A percentile compares a stretch with the other conserved stretches of the same genome.
Conservation (phyloP, 148 eudicot genomes). For the Agrostemma githago region DNA sequence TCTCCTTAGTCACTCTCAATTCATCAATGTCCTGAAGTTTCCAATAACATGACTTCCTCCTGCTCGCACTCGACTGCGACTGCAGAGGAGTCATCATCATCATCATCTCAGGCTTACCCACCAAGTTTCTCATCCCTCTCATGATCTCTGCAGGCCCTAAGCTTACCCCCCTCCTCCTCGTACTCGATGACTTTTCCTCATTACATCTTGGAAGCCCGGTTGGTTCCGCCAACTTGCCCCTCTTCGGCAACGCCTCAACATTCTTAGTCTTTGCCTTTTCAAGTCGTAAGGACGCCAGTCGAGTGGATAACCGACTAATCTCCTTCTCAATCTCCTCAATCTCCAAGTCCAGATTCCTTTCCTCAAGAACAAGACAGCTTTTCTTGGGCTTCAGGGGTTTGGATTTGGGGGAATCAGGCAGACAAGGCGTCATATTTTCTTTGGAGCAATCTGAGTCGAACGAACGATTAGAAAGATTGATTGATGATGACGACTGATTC, state of each 20-base stretch:
- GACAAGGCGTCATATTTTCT: constrained; percentile 46
- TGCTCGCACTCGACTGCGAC: constrained; percentile 34
- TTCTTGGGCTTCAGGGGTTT: neutral
- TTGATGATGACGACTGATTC: constrained; percentile 28
- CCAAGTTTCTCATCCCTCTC: constrained; percentile 50
- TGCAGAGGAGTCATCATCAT: constrained; percentile 47
- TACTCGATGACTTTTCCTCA: constrained; percentile 29
- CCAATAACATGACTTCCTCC: constrained; percentile 87
- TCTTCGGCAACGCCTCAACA: constrained; percentile 41
- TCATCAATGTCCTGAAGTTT: constrained; percentile 77
- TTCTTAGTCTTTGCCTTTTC: constrained; percentile 65
- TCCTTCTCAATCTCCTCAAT: constrained; percentile 75
- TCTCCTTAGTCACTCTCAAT: constrained; percentile 48
- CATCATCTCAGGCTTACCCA: constrained; percentile 29
- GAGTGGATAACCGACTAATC: constrained; percentile 48
- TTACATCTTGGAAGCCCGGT: constrained; percentile 27
- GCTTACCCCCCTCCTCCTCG: constrained; percentile 70
- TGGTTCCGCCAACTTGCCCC: constrained; percentile 60
- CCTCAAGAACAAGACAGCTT: constrained; percentile 31
- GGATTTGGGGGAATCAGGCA: constrained; percentile 20
- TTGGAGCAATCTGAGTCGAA: constrained; percentile 47
- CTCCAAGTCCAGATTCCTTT: constrained; percentile 55
- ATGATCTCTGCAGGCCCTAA: constrained; percentile 67
- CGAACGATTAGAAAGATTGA: constrained; percentile 33
- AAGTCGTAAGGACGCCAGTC: constrained; percentile 48